A percentile compares a stretch with the other conserved stretches of the same genome.
Evolutionary conservation across 352 stramenopile species (phyloP).

Genomic region (Globisporangium paroecandrum): DNA sequence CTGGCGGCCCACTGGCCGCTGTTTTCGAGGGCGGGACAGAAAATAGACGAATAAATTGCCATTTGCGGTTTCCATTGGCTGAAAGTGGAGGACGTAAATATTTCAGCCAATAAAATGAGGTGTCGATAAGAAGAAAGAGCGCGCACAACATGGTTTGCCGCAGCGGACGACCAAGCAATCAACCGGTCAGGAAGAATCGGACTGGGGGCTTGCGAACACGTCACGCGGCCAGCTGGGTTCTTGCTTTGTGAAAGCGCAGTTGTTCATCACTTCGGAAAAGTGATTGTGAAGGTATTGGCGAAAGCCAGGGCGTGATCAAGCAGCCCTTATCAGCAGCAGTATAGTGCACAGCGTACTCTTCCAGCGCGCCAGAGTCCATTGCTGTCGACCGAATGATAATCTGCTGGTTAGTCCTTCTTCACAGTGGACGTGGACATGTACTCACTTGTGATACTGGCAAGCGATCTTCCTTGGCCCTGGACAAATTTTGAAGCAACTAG

Average conservation of each 20-base stretch:
- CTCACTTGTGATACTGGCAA: background rate
- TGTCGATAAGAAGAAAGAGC: background rate
- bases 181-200: background rate
- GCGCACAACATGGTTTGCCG: background rate
- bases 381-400: background rate
- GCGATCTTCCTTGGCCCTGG: background rate
- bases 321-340: background rate
- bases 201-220: background rate
- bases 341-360: no score
- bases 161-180: slow-evolving; percentile 1
- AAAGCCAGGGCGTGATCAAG: background rate
- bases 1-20: background rate
- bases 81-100: background rate
- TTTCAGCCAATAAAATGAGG: background rate
- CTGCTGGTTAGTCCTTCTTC: background rate
- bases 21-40: slow-evolving; percentile 4
- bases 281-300: background rate
- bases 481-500: background rate
- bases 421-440: background rate
- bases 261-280: background rate
- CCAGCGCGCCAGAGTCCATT: background rate
- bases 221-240: background rate
- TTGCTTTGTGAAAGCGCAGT: background rate
- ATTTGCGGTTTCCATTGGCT: background rate
- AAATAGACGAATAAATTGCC: background rate